Evolutionary conservation across 495 filamentous ascomycete genomes (phyloP), one percentile per base, ranked within the genome.

Genomic region (Tuber calosporum): DNA sequence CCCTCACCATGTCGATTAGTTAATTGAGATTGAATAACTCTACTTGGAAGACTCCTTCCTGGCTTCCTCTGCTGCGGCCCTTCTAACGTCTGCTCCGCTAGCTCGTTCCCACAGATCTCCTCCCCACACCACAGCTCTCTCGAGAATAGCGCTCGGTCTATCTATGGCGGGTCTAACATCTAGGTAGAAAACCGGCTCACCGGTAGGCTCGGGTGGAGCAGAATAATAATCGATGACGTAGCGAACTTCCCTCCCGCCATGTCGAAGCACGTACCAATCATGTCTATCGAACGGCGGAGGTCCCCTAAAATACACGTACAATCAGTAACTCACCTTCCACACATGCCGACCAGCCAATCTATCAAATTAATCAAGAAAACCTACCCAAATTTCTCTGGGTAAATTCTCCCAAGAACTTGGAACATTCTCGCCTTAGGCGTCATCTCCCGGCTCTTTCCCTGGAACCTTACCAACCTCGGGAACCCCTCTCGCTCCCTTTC

Each of bases 191-290:
- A 98, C 94, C 2, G 95, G 93, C 79, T 97, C 93, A 2, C 95
- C 95, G 0, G 89, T 93, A 5, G 91, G 89, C 77, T 99, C 95
- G 0, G 92, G 90, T 26, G 90, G 89, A 0, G 89, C 96, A 11
- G 90, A 90, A 83, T 99, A 99, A 83, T 98, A 99, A 81, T 99
- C 95, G 79, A 99, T 99, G 69, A 99, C 90, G 82, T 99, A 99
- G 74, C 95, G 87, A 66, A 97, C 86, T 85, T 97, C 92, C 82
- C 76, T 87, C 40, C 71, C 83, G 73, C 26, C 87, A 86, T 69
- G 73, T 66, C 95, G 87, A 77, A 90, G 86, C 38, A 99, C 90
- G 80, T 89, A 98, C 95, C 95, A 99, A 81, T 99, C 95, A 80
- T 99, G 95, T 71, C 95, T 89, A 83, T 99, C 95, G 79, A 99